Percentiles rank a stretch among this genome's conserved stretches.
phyloP scores from a whole-genome alignment of 192 early-diverging fungal genomes.

The Polychytrium aggregatum region DNA sequence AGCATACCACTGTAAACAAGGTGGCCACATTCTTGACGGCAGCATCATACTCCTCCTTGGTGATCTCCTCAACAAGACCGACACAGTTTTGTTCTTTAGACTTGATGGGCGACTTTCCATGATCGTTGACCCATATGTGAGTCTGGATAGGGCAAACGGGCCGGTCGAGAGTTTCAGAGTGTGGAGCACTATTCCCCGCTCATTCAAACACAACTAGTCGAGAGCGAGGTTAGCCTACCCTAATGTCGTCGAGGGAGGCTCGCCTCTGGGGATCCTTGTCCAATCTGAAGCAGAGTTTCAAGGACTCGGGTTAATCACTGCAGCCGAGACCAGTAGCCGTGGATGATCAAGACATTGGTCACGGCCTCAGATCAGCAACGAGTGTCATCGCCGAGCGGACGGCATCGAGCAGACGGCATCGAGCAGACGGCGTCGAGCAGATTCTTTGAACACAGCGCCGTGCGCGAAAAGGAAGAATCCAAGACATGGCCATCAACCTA shows the following conservation, averaged over 20 bases:
- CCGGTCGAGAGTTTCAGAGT: no score
- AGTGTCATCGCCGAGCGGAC: no score
- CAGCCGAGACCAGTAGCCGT: no score
- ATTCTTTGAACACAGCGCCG: no score
- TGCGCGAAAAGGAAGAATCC: no score
- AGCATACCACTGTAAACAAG: slow-evolving; percentile 57
- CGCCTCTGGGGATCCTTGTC: slow-evolving; percentile 71
- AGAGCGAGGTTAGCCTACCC: slow-evolving; percentile 27
- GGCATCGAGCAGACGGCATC: no score
- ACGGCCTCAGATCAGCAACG: no score
- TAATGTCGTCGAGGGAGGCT: slow-evolving; percentile 62
- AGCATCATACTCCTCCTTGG: slow-evolving; percentile 69
- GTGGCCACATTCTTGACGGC: slow-evolving; percentile 59
- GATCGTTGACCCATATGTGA: slow-evolving; percentile 76
- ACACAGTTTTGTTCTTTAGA: slow-evolving; percentile 68
- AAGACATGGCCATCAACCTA: no score
- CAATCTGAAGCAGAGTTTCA: slow-evolving; percentile 24
- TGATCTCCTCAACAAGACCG: slow-evolving; percentile 63
- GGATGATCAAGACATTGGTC: no score
- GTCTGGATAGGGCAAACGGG: slow-evolving; percentile 14
- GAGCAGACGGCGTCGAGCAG: no score
- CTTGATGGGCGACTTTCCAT: slow-evolving; percentile 43
- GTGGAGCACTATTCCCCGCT: slow-evolving; percentile 5
- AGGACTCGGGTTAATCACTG: no score
- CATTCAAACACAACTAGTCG: background rate